Conservation (phyloP, 169 alveolate species). For the Plasmodium billcollinsi region DNA sequence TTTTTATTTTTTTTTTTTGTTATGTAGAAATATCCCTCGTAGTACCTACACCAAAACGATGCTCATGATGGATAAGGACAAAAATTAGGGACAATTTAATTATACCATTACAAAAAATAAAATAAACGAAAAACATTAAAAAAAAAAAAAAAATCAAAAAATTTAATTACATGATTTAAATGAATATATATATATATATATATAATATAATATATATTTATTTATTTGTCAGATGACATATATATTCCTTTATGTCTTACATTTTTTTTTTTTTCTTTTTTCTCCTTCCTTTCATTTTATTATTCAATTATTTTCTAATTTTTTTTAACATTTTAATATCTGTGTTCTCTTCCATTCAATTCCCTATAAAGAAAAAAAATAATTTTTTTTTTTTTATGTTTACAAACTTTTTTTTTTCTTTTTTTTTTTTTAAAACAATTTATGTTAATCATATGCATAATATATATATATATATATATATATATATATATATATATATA, state of each 20-base stretch:
- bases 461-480: too few relatives aligned
- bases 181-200: too few relatives aligned
- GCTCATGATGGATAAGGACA: conserved; percentile 16
- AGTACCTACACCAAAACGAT: conserved; percentile 54
- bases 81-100: not conserved
- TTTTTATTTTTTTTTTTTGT: conserved; percentile 1
- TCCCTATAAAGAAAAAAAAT: conserved; percentile 26
- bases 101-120: too few relatives aligned
- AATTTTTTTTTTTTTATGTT: not conserved
- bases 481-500: too few relatives aligned
- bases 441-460: too few relatives aligned
- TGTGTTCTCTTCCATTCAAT: conserved; percentile 65
- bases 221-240: not conserved
- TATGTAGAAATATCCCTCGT: conserved; percentile 39
- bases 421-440: not conserved
- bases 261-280: not conserved
- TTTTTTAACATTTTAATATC: conserved; percentile 13
- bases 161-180: too few relatives aligned
- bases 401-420: not conserved
- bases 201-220: too few relatives aligned
- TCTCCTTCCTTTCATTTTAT: not conserved
- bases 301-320: not conserved
- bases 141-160: too few relatives aligned
- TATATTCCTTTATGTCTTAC: too few relatives aligned
- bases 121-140: too few relatives aligned